Conservation (phyloP, 805 yeast species). For the Suhomyces emberorum region DNA sequence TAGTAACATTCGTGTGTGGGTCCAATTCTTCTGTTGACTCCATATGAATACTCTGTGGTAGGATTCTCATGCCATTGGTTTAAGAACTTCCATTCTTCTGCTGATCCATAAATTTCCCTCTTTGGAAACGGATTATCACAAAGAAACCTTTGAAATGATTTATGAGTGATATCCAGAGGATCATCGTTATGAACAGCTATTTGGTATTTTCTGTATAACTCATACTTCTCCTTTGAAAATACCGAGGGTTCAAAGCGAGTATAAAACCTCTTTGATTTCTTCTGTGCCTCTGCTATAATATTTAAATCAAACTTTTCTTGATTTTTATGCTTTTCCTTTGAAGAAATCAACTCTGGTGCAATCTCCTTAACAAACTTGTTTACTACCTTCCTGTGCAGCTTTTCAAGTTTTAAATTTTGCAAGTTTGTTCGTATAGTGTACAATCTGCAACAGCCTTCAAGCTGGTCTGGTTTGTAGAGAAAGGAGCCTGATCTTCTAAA, state of each 20-base stretch:
- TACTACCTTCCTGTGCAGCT: slow-evolving; percentile 64
- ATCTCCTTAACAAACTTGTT: slow-evolving; percentile 55
- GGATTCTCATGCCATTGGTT: slow-evolving; percentile 37
- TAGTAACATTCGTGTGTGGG: slow-evolving; percentile 81
- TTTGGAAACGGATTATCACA: slow-evolving; percentile 62
- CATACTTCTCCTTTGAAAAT: slow-evolving; percentile 57
- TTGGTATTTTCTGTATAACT: slow-evolving; percentile 68
- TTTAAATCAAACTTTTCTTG: slow-evolving; percentile 17
- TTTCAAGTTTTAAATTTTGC: slow-evolving; percentile 44
- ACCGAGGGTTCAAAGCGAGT: slow-evolving; percentile 53
- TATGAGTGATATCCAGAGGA: slow-evolving; percentile 40
- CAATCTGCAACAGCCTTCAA: slow-evolving; percentile 74
- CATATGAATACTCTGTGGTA: neutral
- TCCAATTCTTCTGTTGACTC: slow-evolving; percentile 37
- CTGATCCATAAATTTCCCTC: slow-evolving; percentile 20
- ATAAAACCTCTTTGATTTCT: slow-evolving; percentile 27
- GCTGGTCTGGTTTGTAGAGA: slow-evolving; percentile 60
- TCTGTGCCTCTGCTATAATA: slow-evolving; percentile 41
- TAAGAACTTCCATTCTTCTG: slow-evolving; percentile 37
- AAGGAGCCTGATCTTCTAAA: slow-evolving; percentile 76
- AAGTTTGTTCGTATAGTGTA: slow-evolving; percentile 70
- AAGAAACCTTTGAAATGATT: slow-evolving; percentile 60
- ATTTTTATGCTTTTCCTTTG: slow-evolving; percentile 8
- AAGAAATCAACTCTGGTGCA: slow-evolving; percentile 11
- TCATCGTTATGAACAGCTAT: slow-evolving; percentile 62